Conservation (phyloP, 1,284 basidiomycete genomes). For the Pseudozyma pruni region DNA sequence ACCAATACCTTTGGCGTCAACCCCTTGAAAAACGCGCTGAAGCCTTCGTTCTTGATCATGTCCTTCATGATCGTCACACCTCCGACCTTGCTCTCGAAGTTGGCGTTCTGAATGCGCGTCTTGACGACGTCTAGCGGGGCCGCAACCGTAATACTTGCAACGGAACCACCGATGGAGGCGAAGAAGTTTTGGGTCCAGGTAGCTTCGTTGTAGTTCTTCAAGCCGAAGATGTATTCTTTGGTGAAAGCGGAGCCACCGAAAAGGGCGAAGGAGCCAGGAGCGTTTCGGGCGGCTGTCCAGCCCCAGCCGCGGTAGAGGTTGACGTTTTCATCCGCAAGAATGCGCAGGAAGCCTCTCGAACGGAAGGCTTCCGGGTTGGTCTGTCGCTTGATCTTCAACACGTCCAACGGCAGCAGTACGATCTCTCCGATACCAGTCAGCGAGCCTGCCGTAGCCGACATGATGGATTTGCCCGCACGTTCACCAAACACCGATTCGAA, state of each 20-base stretch:
- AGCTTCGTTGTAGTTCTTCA: conserved; percentile 88
- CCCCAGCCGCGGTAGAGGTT: conserved; percentile 96
- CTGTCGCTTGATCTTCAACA: conserved; percentile 92
- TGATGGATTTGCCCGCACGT: conserved; percentile 92
- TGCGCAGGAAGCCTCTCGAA: conserved; percentile 80
- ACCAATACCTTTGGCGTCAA: conserved; percentile 84
- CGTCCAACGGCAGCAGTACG: conserved; percentile 91
- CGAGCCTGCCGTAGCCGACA: conserved; percentile 87
- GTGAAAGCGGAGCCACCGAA: conserved; percentile 95
- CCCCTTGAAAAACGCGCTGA: conserved; percentile 93
- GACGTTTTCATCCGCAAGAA: conserved; percentile 89
- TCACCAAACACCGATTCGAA: conserved; percentile 92
- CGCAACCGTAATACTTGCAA: conserved; percentile 93
- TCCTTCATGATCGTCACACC: conserved; percentile 89
- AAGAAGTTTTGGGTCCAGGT: conserved; percentile 85
- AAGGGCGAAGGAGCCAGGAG: conserved; percentile 88
- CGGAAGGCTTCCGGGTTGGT: conserved; percentile 66
- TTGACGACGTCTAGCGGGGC: conserved; percentile 96
- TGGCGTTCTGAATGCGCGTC: conserved; percentile 88
- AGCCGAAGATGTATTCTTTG: conserved; percentile 90
- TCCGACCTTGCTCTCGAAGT: conserved; percentile 88
- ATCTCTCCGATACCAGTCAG: conserved; percentile 84
- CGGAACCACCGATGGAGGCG: conserved; percentile 90
- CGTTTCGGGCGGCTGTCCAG: conserved; percentile 98
- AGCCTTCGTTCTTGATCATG: conserved; percentile 86